Percentiles rank a stretch among this genome's conserved stretches.
phyloP scores from a whole-genome alignment of 352 stramenopile genomes.

The Globisporangium nunn region DNA sequence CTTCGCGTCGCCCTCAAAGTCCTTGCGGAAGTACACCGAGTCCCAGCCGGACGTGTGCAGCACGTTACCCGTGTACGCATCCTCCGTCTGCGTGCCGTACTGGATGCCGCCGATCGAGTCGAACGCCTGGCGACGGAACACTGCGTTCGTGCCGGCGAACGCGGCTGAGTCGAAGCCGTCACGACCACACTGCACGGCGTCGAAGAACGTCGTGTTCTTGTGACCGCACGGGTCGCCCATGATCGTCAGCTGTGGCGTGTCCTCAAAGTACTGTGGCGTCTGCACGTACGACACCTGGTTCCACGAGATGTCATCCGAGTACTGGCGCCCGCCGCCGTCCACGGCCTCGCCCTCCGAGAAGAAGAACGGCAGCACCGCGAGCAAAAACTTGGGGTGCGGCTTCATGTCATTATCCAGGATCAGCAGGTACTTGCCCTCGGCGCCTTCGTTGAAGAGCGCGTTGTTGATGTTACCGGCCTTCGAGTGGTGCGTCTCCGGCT shows the following conservation, averaged over 20 bases:
- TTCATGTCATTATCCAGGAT: constrained; percentile 93
- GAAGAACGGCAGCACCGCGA: constrained; percentile 84
- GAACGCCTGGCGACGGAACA: constrained; percentile 86
- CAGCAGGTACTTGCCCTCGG: constrained; percentile 83
- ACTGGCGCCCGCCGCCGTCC: constrained; percentile 74
- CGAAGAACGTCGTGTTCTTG: constrained; percentile 90
- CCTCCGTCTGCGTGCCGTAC: constrained; percentile 87
- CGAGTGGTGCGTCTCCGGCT: constrained; percentile 84
- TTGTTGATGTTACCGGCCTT: constrained; percentile 93
- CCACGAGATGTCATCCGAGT: constrained; percentile 86
- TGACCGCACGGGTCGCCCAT: constrained; percentile 86
- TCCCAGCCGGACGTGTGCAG: constrained; percentile 81
- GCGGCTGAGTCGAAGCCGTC: constrained; percentile 84
- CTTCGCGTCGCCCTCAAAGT: constrained; percentile 82
- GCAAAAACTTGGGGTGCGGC: constrained; percentile 83
- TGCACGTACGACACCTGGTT: constrained; percentile 88
- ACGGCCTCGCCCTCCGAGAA: constrained; percentile 86
- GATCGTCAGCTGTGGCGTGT: constrained; percentile 74
- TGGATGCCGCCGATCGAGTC: constrained; percentile 87
- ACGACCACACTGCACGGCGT: constrained; percentile 81
- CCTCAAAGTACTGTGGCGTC: constrained; percentile 88
- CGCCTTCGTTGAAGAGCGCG: constrained; percentile 84
- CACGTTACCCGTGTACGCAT: constrained; percentile 87
- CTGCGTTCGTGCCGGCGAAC: constrained; percentile 86
- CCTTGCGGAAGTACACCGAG: constrained; percentile 87